Evolutionary conservation across 1,284 basidiomycete species (phyloP).

Genomic region (Leccinum subspadiceum): DNA sequence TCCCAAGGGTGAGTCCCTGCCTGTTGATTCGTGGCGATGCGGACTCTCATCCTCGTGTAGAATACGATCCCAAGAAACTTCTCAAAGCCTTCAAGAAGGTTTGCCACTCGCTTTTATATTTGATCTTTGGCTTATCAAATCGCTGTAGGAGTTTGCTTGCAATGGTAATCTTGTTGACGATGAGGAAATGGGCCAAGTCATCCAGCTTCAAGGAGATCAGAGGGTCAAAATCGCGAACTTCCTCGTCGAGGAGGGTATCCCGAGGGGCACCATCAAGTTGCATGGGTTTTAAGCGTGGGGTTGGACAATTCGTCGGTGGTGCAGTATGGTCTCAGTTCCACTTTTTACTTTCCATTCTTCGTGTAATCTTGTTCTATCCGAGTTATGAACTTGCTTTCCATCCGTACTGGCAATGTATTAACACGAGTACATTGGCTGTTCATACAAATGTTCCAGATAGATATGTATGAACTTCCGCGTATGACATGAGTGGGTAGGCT

Average conservation of each 20-base stretch:
- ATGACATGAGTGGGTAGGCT: neutral
- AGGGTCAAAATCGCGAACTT: slow-evolving; percentile 88
- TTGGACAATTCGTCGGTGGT: slow-evolving; percentile 4
- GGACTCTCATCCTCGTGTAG: slow-evolving; percentile 41
- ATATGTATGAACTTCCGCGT: slow-evolving; percentile 10
- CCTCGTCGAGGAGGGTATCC: slow-evolving; percentile 76
- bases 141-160: slow-evolving; percentile 91
- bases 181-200: slow-evolving; percentile 95
- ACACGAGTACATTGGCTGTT: slow-evolving; percentile 21
- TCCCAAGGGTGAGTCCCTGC: slow-evolving; percentile 71
- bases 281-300: slow-evolving; percentile 69
- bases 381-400: slow-evolving; percentile 14
- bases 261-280: slow-evolving; percentile 75
- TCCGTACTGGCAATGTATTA: slow-evolving; percentile 30
- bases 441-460: slow-evolving; percentile 26
- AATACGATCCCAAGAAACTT: slow-evolving; percentile 98
- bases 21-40: slow-evolving; percentile 9
- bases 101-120: slow-evolving; percentile 11
- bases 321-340: slow-evolving; percentile 13
- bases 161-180: slow-evolving; percentile 98
- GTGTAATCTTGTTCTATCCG: slow-evolving; percentile 22
- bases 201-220: slow-evolving; percentile 99
- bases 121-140: slow-evolving; percentile 1
- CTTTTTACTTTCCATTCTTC: slow-evolving; percentile 9
- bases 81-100: slow-evolving; percentile 99